phyloP scores from a whole-genome alignment of 1,139 yeast species.

The Pichia sp. region DNA sequence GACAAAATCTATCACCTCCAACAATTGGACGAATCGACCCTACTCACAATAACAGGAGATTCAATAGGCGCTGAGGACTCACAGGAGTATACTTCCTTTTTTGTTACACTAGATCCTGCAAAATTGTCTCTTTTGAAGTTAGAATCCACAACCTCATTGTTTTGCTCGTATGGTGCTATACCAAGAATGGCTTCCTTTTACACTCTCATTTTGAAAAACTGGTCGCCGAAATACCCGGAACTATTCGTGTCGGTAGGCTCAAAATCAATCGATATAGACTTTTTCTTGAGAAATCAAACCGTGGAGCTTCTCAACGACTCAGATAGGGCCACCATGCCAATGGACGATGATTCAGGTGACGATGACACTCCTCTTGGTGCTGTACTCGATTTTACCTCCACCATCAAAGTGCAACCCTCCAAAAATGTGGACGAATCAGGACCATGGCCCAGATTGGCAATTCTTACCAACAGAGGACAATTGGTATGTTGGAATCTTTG shows the following conservation, averaged over 20 bases:
- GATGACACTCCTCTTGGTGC: constrained; percentile 73
- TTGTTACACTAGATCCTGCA: constrained; percentile 1
- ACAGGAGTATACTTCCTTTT: constrained; percentile 10
- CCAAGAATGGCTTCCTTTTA: constrained; percentile 50
- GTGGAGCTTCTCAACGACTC: constrained; percentile 57
- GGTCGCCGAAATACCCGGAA: constrained; percentile 38
- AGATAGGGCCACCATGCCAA: constrained; percentile 66
- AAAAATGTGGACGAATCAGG: constrained; percentile 52
- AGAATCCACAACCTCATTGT: constrained; percentile 24
- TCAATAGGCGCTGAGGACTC: constrained; percentile 2
- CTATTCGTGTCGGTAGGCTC: constrained; percentile 52
- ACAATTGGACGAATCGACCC: constrained; percentile 7
- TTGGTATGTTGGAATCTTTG: constrained; percentile 64
- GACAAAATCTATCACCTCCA: constrained; percentile 10
- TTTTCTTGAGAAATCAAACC: constrained; percentile 36
- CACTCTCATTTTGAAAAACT: constrained; percentile 37
- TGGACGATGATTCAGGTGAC: constrained; percentile 56
- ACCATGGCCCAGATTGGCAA: constrained; percentile 59
- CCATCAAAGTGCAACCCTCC: constrained; percentile 50
- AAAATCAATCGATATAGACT: constrained; percentile 55
- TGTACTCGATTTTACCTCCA: constrained; percentile 51
- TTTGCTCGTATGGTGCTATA: constrained; percentile 48
- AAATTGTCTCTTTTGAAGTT: constrained; percentile 4
- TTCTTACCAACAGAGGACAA: constrained; percentile 58
- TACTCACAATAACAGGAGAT: constrained; percentile 11